These are phyloP conservation scores for Lophiotrema nucula DNA, from an alignment of 495 filamentous ascomycete species.

Conservation along the genomic window DNA sequence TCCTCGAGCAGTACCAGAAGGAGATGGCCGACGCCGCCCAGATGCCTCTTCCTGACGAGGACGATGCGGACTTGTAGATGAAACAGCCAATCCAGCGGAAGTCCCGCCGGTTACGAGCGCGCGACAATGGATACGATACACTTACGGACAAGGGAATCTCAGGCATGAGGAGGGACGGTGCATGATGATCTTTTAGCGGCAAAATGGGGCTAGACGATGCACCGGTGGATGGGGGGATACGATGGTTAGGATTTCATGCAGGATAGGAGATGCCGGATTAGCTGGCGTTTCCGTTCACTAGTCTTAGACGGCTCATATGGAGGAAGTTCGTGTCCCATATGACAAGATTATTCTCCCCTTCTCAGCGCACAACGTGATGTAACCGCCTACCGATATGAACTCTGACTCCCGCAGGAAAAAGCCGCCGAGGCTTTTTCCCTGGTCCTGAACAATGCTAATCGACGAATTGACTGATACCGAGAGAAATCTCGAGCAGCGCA, in stretches of 20 bases:
- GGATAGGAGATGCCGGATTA: conserved; percentile 17
- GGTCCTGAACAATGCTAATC: too few relatives aligned
- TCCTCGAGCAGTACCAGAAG: conserved; percentile 76
- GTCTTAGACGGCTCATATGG: background rate
- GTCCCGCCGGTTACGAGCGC: background rate
- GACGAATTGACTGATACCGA: too few relatives aligned
- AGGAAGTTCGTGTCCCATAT: background rate
- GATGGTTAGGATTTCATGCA: background rate
- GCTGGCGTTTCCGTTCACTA: conserved; percentile 3
- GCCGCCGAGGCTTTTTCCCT: too few relatives aligned
- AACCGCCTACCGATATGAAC: too few relatives aligned
- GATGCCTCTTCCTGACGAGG: conserved; percentile 92
- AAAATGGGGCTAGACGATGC: background rate
- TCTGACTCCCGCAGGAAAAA: too few relatives aligned
- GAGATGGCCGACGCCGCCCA: conserved; percentile 83
- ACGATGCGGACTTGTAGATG: conserved; percentile 73
- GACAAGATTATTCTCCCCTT: too few relatives aligned
- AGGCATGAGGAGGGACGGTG: background rate
- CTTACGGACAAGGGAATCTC: background rate
- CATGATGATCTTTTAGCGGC: background rate
- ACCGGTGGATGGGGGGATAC: background rate
- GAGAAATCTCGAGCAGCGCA: too few relatives aligned
- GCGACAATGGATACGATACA: conserved; percentile 2
- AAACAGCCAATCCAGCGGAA: background rate
- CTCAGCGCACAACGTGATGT: too few relatives aligned